Base-by-base conservation (phyloP, 2,329 filamentous ascomycete genomes). In the Plenodomus biglobosus region DNA sequence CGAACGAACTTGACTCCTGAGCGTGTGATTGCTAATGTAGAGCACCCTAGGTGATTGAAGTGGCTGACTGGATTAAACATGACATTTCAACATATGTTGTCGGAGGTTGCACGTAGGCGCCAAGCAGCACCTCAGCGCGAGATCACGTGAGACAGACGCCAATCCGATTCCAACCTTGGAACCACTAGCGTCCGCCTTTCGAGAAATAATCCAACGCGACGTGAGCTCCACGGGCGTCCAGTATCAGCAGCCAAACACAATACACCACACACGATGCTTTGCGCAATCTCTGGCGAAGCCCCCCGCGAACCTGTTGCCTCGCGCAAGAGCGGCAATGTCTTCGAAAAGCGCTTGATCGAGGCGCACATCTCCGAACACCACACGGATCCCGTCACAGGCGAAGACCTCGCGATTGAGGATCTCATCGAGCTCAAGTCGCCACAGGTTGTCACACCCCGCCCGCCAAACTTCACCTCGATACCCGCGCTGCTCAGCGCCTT, bases 261-360 rank as follows among this genome's bases (percentile, higher is more conserved):
- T 11, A 7, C 27, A 49, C 45, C 46, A 50, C 27, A 45, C 53
- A 64, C 53, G 32, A 69, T 70, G 68, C 65, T 70, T 37, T 71
- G 68, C 61, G 68, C 68, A 95, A 92, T 99, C 75, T 99, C 94
- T 55, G 94, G 94, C 76, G 92, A 96, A 82, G 86, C 90, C 77
- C 92, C 94, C 58, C 88, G 96, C 77, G 87, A 91, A 76, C 92
- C 94, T 46, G 92, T 97, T 61, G 89, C 91, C 68, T 99, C 94
- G 69, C 87, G 88, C 74, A 95, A 96, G 78, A 95, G 90, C 69
- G 92, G 92, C 64, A 86, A 88, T 71, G 84, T 97, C 42, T 99
- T 95, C 74, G 94, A 99, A 76, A 95, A 90, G 77, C 87, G 92
- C 42, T 80, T 99, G 56, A 92, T 99, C 66, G 91, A 96, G 73